Conservation (phyloP, 1,139 yeast species). For the Suhomyces maxii region DNA sequence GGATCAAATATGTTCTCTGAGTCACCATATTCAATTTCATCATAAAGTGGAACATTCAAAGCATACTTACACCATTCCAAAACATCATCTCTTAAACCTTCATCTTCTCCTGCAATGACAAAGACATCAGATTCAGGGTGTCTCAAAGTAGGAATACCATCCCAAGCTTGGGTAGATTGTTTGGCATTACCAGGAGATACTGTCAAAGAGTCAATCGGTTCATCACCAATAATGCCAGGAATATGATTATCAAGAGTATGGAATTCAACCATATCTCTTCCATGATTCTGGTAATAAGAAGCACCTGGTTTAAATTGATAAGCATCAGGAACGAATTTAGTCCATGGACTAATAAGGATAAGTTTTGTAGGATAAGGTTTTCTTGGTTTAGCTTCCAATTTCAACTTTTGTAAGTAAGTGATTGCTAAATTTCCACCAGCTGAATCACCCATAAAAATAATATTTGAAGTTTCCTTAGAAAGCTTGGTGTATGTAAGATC, state of each 20-base stretch:
- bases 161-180: conserved; percentile 26
- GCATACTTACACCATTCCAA: conserved; percentile 38
- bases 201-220: conserved; percentile 16
- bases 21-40: conserved; percentile 23
- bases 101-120: conserved; percentile 45
- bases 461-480: conserved; percentile 28
- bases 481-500: conserved; percentile 31
- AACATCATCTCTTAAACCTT: conserved; percentile 44
- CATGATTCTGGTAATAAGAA: conserved; percentile 36
- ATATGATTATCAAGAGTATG: conserved; percentile 33
- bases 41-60: conserved; percentile 26
- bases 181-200: conserved; percentile 22
- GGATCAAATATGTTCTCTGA: conserved; percentile 25
- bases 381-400: conserved; percentile 7
- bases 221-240: conserved; percentile 23
- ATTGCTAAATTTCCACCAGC: conserved; percentile 44
- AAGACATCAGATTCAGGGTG: conserved; percentile 29
- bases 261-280: conserved; percentile 35
- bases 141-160: conserved; percentile 31
- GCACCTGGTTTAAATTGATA: conserved; percentile 25
- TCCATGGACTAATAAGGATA: conserved; percentile 45
- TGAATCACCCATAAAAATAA: conserved; percentile 41
- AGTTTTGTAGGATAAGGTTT: conserved; percentile 32
- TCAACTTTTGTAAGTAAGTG: conserved; percentile 30
- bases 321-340: conserved; percentile 20